Evolutionary conservation across 2,329 filamentous ascomycete genomes (phyloP).

Genomic region (Lachnellula suecica): DNA sequence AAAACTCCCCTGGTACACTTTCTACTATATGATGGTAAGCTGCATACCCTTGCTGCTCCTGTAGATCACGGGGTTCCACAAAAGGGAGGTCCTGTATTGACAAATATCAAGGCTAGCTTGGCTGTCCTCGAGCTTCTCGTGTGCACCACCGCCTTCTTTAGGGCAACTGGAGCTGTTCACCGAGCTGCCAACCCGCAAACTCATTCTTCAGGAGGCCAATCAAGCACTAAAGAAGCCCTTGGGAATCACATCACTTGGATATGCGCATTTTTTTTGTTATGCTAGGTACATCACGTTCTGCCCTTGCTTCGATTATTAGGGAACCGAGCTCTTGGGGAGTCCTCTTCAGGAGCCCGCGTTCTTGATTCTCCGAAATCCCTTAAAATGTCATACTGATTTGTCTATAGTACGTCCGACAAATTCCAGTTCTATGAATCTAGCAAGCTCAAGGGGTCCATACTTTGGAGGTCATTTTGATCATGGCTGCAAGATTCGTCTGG

Average conservation of each 20-base stretch:
- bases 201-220: constrained; percentile 9
- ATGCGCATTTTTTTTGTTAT: constrained; percentile 71
- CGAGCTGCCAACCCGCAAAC: constrained; percentile 51
- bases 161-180: constrained; percentile 56
- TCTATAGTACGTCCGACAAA: too few species aligned
- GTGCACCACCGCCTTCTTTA: constrained; percentile 60
- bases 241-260: constrained; percentile 64
- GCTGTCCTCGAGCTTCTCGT: constrained; percentile 54
- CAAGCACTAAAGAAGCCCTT: constrained; percentile 32
- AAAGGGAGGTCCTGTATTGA: not conserved
- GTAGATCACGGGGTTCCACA: constrained; percentile 24
- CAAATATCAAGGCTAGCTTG: constrained; percentile 44
- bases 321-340: too few species aligned
- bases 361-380: too few species aligned
- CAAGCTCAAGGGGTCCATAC: too few species aligned
- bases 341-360: too few species aligned
- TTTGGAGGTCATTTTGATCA: too few species aligned
- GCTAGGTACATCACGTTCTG: constrained; percentile 47
- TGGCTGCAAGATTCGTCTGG: too few species aligned
- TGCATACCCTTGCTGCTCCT: not conserved
- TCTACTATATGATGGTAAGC: constrained; percentile 74
- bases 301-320: not conserved
- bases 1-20: constrained; percentile 64
- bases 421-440: too few species aligned
- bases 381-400: too few species aligned